Base-by-base conservation (phyloP, 805 yeast genomes). In the Maudiozyma saulgeensis region DNA sequence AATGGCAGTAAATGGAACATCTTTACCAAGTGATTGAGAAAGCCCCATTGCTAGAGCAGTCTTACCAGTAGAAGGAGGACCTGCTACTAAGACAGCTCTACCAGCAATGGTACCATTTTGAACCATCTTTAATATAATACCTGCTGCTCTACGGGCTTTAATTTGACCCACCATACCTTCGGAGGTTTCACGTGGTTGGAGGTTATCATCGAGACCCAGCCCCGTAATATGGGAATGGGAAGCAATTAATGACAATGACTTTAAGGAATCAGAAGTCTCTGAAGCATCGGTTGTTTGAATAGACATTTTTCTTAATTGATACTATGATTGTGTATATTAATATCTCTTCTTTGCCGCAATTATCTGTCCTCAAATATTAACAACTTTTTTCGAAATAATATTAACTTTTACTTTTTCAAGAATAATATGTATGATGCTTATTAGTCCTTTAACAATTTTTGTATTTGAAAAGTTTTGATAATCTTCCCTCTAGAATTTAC, bases 151-250 rank as follows among this genome's bases (percentile, higher is more conserved):
- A 69, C 99, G 81, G 2, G 99, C 99, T 64, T 87, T 86, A 48
- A 80, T 65, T 72, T 93, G 99, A 32, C 99, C 99, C 45, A 93
- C 98, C 95, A 93, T 89, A 16, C 99, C 99, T 64, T 93, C 96
- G 42, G 82, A 74, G 38, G 84, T 75, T 46, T 78, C 85, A 49
- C 85, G 79, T 41, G 98, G 98, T 60, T 80, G 82, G 56, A 95
- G 76, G 60, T 82, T 79, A 55, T 89, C 97, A 67, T 91, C 98
- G 47, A 93, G 77, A n/a, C 99, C 99, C 31, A 93, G 76, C 0
- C 99, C 99, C 23, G 93, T 78, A 65, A 93, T 93, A 69, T 93
- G 99, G 6, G 97, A 89, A 68, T 93, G 99, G n/a, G 98, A 96
- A 1, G 98, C 96, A 50, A 89, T 83, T 58, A 89, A 76, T 46